A percentile compares a stretch with the other conserved stretches of the same genome.
Conservation (phyloP, 2,329 filamentous ascomycete species). For the Botrytis elliptica region DNA sequence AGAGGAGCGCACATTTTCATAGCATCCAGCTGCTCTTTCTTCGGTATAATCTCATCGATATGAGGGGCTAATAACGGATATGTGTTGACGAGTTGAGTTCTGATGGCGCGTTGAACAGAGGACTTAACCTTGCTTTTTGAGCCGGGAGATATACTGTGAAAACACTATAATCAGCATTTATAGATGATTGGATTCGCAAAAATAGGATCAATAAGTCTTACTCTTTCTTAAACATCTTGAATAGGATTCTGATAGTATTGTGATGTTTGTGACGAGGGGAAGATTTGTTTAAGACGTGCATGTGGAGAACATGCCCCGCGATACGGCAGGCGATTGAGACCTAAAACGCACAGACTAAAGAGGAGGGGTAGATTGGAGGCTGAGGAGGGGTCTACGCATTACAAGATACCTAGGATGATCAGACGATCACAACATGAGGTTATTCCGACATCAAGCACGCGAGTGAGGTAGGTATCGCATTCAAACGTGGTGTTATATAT, state of each 20-base stretch:
- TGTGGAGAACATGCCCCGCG: slow-evolving; percentile 29
- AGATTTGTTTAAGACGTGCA: slow-evolving; percentile 16
- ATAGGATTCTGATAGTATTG: slow-evolving; percentile 17
- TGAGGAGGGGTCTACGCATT: not conserved
- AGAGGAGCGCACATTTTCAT: slow-evolving; percentile 70
- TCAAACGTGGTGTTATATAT: not conserved
- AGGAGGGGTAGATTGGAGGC: slow-evolving; percentile 19
- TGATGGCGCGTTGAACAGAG: slow-evolving; percentile 83
- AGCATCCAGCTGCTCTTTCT: slow-evolving; percentile 85
- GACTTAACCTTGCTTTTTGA: slow-evolving; percentile 97
- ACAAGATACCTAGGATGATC: not conserved
- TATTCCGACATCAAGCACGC: slow-evolving; percentile 1
- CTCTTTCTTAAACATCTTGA: slow-evolving; percentile 91
- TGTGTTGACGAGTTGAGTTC: slow-evolving; percentile 75
- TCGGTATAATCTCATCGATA: slow-evolving; percentile 93
- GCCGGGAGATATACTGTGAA: slow-evolving; percentile 65
- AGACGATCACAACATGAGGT: not conserved
- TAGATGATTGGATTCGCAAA: not conserved
- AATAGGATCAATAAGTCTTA: slow-evolving; percentile 45
- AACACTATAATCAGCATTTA: slow-evolving; percentile 29
- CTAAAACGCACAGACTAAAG: slow-evolving; percentile 16
- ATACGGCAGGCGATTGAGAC: slow-evolving; percentile 24
- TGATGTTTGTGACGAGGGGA: slow-evolving; percentile 17
- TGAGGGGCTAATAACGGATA: slow-evolving; percentile 83
- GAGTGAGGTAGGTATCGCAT: not conserved